These are phyloP conservation scores for Hordeum pubiflorum DNA, from an alignment of 202 grass and related monocot genomes.

Conservation along the genomic window DNA sequence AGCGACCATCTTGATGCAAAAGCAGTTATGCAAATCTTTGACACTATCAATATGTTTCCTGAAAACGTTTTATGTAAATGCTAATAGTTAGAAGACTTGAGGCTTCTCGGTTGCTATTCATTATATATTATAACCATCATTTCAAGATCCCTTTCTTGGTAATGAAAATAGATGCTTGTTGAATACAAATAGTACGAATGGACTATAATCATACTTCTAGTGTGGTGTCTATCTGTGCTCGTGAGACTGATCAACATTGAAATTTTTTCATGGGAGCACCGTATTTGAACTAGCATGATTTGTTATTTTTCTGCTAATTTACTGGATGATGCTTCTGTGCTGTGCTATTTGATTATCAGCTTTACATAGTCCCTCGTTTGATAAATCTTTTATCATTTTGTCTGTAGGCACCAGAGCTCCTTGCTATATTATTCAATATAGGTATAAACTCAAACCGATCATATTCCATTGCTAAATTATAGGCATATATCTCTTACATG, in stretches of 20 bases:
- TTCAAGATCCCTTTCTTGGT: neutral
- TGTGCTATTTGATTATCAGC: neutral
- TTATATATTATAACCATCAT: neutral
- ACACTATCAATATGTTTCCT: neutral
- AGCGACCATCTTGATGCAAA: neutral
- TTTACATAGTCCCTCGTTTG: neutral
- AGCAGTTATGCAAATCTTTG: neutral
- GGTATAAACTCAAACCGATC: conserved; percentile 38
- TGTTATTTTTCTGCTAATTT: neutral
- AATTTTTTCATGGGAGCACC: neutral
- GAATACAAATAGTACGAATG: neutral
- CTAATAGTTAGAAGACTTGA: neutral
- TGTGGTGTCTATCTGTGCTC: neutral
- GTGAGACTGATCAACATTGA: neutral
- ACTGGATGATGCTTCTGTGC: neutral
- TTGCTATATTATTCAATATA: conserved; percentile 72
- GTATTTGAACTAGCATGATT: neutral
- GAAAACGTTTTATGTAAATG: neutral
- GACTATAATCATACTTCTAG: neutral
- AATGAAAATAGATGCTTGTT: neutral
- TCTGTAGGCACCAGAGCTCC: conserved; percentile 79
- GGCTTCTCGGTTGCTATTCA: neutral
- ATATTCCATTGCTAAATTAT: neutral
- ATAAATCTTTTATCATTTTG: conserved; percentile 22
- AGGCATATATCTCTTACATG: neutral